Base-by-base conservation (phyloP, 805 yeast species). In the Lipomyces orientalis region DNA sequence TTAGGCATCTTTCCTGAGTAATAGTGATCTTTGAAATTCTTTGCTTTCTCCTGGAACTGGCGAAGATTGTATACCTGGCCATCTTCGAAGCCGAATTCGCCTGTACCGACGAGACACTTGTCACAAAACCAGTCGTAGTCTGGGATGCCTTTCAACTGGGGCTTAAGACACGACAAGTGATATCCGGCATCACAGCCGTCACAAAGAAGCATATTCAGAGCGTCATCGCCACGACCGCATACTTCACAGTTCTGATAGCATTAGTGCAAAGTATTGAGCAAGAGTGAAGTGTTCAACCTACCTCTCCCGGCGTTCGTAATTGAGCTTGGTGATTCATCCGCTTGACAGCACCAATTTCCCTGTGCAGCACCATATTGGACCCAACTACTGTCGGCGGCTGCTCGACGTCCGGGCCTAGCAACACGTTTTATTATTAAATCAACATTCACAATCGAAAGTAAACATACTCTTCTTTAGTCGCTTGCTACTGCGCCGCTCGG, bases 41-140 rank as follows among this genome's bases (percentile, higher is more conserved):
- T 77, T 69, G 91, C 88, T 68, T 85, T 79, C 3, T 83, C 76
- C 70, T 85, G 83, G 76, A 93, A 93, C 65, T 89, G 88, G 0
- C 80, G 77, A 16, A 91, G 78, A 0, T 88, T 81, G 74, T 89
- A 88, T 55, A 81, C 79, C 22, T 81, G 76, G 0, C 87, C 84
- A 71, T 90, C 95, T 70, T 90, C 93, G 76, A 94, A 93, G 0
- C 97, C 97, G 75, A 91, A 93, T 70, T 88, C 93, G 0, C 95
- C 94, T 54, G 91, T 89, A 0, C 97, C 97, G 14, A 90, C 82
- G n/a, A 93, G 80, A 77, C 98, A 93, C 65, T 84, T 85, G 60
- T 89, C 89, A 77, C 98, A 93, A 75, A 84, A 88, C 97, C 97
- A 93, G 19, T 82, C 84, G 10, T 85, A 85, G 33, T 81, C 75